These are phyloP conservation scores for Podaxis sp. DNA, from an alignment of 768 basidiomycete genomes.

Conservation along the genomic window DNA sequence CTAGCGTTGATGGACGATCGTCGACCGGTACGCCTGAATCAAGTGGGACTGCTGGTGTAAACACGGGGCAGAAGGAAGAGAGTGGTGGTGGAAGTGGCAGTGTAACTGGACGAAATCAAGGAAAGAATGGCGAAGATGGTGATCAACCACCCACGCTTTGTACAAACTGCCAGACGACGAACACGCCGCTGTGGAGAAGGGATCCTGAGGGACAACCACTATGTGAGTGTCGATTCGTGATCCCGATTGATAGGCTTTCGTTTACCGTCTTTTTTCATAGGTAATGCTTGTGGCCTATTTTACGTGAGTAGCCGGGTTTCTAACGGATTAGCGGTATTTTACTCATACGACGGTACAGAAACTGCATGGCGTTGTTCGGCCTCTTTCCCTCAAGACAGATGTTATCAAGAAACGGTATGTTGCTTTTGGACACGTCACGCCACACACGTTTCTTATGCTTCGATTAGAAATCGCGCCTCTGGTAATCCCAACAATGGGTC, in stretches of 20 bases:
- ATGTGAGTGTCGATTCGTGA: slow-evolving; percentile 50
- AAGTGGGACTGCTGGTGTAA: slow-evolving; percentile 26
- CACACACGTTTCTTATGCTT: slow-evolving; percentile 10
- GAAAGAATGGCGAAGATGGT: slow-evolving; percentile 69
- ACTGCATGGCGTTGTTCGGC: slow-evolving; percentile 93
- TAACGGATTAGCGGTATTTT: slow-evolving; percentile 14
- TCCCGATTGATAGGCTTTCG: slow-evolving; percentile 17
- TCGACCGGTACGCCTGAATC: slow-evolving; percentile 71
- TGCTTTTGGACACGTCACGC: neutral
- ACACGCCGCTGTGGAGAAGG: slow-evolving; percentile 90
- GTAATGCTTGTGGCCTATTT: slow-evolving; percentile 92
- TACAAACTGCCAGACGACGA: slow-evolving; percentile 94
- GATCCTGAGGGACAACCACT: slow-evolving; percentile 92
- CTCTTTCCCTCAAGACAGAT: slow-evolving; percentile 93
- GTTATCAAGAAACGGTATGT: slow-evolving; percentile 92
- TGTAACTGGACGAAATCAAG: slow-evolving; percentile 30
- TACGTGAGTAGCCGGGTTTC: slow-evolving; percentile 56
- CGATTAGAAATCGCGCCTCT: slow-evolving; percentile 75
- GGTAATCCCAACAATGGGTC: slow-evolving; percentile 66
- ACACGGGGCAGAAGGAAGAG: slow-evolving; percentile 16
- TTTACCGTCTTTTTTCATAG: slow-evolving; percentile 34
- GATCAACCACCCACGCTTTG: slow-evolving; percentile 80
- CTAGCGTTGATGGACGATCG: slow-evolving; percentile 43
- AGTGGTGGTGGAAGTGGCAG: slow-evolving; percentile 20
- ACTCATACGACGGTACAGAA: slow-evolving; percentile 52